Percentiles rank a stretch among this genome's conserved stretches.
Conservation (phyloP, 345 rosid genomes). For the Brassica cretica region DNA sequence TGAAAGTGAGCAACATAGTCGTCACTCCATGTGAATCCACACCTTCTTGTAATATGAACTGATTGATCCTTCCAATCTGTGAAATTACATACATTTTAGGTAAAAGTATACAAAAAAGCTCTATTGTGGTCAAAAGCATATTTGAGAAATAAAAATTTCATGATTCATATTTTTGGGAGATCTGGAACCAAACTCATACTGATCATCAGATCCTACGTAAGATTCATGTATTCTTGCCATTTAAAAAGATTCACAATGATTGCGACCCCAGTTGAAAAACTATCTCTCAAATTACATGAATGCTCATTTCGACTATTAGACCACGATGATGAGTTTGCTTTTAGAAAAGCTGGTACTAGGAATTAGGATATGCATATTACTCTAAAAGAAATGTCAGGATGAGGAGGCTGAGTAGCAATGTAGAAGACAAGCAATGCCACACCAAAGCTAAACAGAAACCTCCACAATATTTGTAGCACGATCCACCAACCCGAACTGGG, state of each 20-base stretch:
- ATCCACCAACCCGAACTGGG: conserved; percentile 60
- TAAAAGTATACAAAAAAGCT: conserved; percentile 4
- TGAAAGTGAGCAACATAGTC: conserved; percentile 73
- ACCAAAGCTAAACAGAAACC: conserved; percentile 66
- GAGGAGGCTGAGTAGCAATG: conserved; percentile 77
- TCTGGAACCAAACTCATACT: not conserved
- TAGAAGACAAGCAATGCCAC: conserved; percentile 80
- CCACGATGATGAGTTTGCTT: no score
- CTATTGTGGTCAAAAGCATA: not conserved
- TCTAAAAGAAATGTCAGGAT: conserved; percentile 63
- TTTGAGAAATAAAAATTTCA: not conserved
- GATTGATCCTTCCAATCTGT: conserved; percentile 56
- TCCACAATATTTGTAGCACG: conserved; percentile 67
- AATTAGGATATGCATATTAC: conserved; percentile 39
- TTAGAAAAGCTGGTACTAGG: not conserved
- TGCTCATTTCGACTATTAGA: no score
- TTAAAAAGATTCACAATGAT: not conserved
- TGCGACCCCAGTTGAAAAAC: not conserved
- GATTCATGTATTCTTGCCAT: not conserved
- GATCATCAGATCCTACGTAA: not conserved
- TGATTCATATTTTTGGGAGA: not conserved
- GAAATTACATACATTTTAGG: not conserved
- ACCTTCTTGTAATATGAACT: conserved; percentile 73
- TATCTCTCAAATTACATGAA: no score
- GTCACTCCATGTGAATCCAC: conserved; percentile 69